Percentiles rank a stretch among this genome's conserved stretches.
These are phyloP conservation scores for Leccinum incarnatum DNA, from an alignment of 768 basidiomycete genomes.

Conservation along the genomic window DNA sequence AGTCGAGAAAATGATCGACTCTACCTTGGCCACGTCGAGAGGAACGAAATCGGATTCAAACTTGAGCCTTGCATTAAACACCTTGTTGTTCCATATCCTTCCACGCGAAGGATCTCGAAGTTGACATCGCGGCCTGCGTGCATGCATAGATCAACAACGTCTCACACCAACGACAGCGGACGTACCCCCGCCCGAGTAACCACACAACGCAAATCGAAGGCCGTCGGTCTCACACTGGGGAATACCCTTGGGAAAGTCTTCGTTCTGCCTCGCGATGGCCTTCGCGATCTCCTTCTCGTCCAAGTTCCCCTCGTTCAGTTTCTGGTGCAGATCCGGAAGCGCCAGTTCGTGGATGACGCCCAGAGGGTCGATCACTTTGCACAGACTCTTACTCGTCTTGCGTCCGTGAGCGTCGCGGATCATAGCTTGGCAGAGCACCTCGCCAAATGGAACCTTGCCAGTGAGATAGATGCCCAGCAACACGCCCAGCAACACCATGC, in stretches of 20 bases:
- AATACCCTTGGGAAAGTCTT: conserved; percentile 95
- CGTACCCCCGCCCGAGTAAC: conserved; percentile 85
- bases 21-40: too few relatives aligned
- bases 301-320: conserved; percentile 34
- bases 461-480: conserved; percentile 89
- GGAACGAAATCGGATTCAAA: conserved; percentile 65
- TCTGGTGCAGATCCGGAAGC: conserved; percentile 44
- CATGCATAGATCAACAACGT: neutral
- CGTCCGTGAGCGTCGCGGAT: conserved; percentile 97
- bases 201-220: conserved; percentile 89
- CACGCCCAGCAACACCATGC: conserved; percentile 62
- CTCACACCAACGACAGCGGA: neutral
- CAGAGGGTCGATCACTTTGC: conserved; percentile 95
- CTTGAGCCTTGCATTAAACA: conserved; percentile 61
- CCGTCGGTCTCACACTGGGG: conserved; percentile 99
- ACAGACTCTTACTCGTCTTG: conserved; percentile 98
- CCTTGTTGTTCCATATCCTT: conserved; percentile 96
- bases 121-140: conserved; percentile 89
- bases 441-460: conserved; percentile 87
- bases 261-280: conserved; percentile 79
- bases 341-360: conserved; percentile 88
- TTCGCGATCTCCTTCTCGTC: conserved; percentile 90
- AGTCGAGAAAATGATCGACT: too few relatives aligned
- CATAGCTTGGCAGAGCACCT: conserved; percentile 96
- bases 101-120: conserved; percentile 86